Evolutionary conservation across 352 stramenopile species (phyloP).

Genomic region (Pythium biforme): DNA sequence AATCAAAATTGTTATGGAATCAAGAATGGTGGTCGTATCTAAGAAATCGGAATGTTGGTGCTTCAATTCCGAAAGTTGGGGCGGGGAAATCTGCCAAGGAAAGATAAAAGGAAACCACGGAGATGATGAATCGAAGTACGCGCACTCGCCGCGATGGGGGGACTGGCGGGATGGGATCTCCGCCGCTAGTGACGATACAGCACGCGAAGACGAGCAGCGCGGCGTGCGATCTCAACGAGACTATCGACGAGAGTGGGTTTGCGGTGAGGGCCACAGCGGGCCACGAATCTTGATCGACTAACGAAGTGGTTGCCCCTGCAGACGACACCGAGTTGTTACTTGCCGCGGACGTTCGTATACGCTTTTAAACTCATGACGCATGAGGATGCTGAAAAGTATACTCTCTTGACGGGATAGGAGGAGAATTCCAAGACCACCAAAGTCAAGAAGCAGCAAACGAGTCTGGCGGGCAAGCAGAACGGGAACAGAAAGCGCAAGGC

Average conservation of each 20-base stretch:
- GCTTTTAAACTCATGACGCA: background rate
- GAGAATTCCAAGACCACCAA: background rate
- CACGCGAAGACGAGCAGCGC: background rate
- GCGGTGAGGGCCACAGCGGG: too few species aligned
- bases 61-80: constrained; percentile 11
- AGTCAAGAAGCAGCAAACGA: background rate
- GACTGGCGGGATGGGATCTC: background rate
- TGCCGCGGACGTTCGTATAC: background rate
- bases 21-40: constrained; percentile 14
- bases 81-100: background rate
- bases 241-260: constrained; percentile 23
- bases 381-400: background rate
- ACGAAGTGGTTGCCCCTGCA: constrained; percentile 3
- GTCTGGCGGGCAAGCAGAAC: background rate
- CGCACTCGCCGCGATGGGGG: background rate
- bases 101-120: background rate
- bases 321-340: constrained; percentile 13
- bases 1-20: background rate
- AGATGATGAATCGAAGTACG: background rate
- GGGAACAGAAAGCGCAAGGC: constrained; percentile 15
- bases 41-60: constrained; percentile 10
- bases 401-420: background rate
- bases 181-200: background rate
- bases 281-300: too few species aligned
- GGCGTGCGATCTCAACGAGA: constrained; percentile 22